Conservation (phyloP, 1,284 basidiomycete species). For the Cryptococcus sp. region DNA sequence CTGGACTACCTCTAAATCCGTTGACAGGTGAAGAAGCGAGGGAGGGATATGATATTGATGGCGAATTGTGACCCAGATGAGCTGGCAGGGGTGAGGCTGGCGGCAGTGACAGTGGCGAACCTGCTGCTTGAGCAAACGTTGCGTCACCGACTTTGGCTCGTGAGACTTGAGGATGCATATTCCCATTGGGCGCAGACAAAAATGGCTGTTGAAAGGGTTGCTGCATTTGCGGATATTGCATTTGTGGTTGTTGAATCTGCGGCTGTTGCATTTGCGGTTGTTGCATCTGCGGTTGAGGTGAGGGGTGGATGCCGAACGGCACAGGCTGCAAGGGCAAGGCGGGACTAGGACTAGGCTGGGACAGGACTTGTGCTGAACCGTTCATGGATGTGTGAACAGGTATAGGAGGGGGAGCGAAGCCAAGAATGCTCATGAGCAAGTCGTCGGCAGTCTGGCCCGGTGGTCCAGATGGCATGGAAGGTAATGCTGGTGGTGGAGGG, state of each 20-base stretch:
- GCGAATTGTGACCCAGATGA: background rate
- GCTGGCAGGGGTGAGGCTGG: background rate
- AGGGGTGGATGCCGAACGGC: too few relatives aligned
- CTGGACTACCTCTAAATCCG: background rate
- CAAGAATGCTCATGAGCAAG: slow-evolving; percentile 42
- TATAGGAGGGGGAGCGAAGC: slow-evolving; percentile 14
- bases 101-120: background rate
- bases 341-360: background rate
- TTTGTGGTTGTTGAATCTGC: too few relatives aligned
- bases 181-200: background rate
- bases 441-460: slow-evolving; percentile 48
- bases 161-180: background rate
- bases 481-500: slow-evolving; percentile 2
- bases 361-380: background rate
- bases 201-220: slow-evolving; percentile 4
- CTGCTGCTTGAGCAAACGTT: slow-evolving; percentile 23
- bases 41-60: background rate
- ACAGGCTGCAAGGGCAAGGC: background rate
- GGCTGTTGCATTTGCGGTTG: background rate
- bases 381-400: background rate
- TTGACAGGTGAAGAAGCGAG: background rate
- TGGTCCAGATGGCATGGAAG: slow-evolving; percentile 9
- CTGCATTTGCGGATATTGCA: slow-evolving; percentile 1
- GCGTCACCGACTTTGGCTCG: slow-evolving; percentile 21
- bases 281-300: too few relatives aligned